Conservation (phyloP, 768 basidiomycete genomes). For the Astraeus odoratus region DNA sequence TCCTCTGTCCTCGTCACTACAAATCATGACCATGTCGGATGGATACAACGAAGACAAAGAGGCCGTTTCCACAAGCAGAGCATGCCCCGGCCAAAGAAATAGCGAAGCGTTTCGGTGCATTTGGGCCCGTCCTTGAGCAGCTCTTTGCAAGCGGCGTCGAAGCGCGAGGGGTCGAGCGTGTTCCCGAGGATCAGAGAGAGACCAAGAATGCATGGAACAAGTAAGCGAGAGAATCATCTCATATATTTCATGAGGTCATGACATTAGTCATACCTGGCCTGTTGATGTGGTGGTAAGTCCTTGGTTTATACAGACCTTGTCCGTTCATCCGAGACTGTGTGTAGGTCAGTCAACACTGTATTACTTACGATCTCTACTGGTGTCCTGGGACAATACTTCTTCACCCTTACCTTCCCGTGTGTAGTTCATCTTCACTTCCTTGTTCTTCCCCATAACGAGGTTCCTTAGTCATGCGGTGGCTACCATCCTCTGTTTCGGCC, state of each 20-base stretch:
- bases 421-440: conserved; percentile 9
- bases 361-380: conserved; percentile 46
- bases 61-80: conserved; percentile 12
- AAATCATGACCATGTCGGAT: neutral
- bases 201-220: conserved; percentile 40
- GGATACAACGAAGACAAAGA: conserved; percentile 14
- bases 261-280: conserved; percentile 23
- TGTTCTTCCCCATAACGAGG: too few species aligned
- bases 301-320: too few species aligned
- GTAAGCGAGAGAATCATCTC: conserved; percentile 18
- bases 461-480: conserved; percentile 40
- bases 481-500: conserved; percentile 39
- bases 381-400: conserved; percentile 40
- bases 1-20: too few species aligned
- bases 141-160: conserved; percentile 46
- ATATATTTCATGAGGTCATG: neutral
- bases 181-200: conserved; percentile 43
- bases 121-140: conserved; percentile 28
- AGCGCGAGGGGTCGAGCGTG: conserved; percentile 48
- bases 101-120: conserved; percentile 22
- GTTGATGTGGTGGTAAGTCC: conserved; percentile 39
- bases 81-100: conserved; percentile 23
- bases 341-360: conserved; percentile 42
- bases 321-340: too few species aligned
- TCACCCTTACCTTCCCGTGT: conserved; percentile 40